A percentile compares a stretch with the other conserved stretches of the same genome.
phyloP scores from a whole-genome alignment of 768 basidiomycete genomes.

The Suillus clintonianus region DNA sequence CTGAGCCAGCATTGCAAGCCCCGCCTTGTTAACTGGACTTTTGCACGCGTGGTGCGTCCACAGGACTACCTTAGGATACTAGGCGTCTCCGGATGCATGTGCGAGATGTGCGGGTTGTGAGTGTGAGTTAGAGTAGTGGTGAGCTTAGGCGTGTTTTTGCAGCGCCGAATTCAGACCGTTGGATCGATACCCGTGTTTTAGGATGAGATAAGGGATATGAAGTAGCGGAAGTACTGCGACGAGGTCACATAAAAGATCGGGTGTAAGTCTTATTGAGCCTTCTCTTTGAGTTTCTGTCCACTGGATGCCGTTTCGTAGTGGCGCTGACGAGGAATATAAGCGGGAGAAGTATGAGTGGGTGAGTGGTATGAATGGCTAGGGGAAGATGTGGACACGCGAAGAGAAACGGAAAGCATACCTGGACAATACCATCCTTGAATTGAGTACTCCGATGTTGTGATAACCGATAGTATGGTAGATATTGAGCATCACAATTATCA shows the following conservation, averaged over 20 bases:
- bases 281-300: conserved; percentile 73
- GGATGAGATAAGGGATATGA: not conserved
- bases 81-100: too few species aligned
- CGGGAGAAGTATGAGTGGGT: conserved; percentile 64
- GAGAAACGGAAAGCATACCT: too few species aligned
- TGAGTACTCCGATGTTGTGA: too few species aligned
- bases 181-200: conserved; percentile 52
- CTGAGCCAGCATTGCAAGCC: conserved; percentile 11
- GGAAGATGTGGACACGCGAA: conserved; percentile 47
- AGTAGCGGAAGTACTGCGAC: conserved; percentile 45
- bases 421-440: conserved; percentile 40
- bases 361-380: conserved; percentile 60
- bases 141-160: conserved; percentile 53
- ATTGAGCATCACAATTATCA: too few species aligned
- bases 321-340: conserved; percentile 70
- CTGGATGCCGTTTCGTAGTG: conserved; percentile 68
- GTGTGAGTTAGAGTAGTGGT: conserved; percentile 67
- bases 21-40: too few species aligned
- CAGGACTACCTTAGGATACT: too few species aligned
- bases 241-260: conserved; percentile 72
- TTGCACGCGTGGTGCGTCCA: too few species aligned
- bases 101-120: too few species aligned
- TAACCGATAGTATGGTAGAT: too few species aligned
- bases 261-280: conserved; percentile 66
- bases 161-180: conserved; percentile 62